Evolutionary conservation across 2,329 filamentous ascomycete species (phyloP).

Genomic region (Colletotrichum siamense): DNA sequence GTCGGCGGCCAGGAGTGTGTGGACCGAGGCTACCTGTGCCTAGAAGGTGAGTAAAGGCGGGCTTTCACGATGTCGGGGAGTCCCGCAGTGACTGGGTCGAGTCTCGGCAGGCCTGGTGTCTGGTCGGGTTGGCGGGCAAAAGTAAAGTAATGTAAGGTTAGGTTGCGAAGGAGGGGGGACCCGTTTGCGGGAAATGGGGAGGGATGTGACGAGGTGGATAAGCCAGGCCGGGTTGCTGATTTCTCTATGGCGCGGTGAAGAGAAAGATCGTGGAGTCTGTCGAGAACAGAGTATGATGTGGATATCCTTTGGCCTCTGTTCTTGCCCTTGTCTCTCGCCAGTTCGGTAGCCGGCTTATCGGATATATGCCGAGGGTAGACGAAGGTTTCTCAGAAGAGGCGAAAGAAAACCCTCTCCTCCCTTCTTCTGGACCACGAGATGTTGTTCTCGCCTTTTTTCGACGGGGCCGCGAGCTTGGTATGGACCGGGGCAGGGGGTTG

Average conservation of each 20-base stretch:
- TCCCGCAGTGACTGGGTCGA: not conserved
- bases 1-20: not conserved
- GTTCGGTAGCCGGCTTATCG: slow-evolving; percentile 1
- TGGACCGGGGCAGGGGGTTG: slow-evolving; percentile 1
- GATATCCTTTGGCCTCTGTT: not conserved
- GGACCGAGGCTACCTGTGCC: slow-evolving; percentile 17
- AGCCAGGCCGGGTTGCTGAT: not conserved
- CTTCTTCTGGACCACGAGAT: not conserved
- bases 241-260: not conserved
- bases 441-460: slow-evolving; percentile 13
- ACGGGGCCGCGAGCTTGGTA: slow-evolving; percentile 15
- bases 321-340: not conserved
- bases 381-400: not conserved
- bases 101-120: not conserved
- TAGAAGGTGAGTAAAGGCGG: slow-evolving; percentile 15
- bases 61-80: slow-evolving; percentile 19
- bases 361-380: slow-evolving; percentile 10
- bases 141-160: not conserved
- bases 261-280: slow-evolving; percentile 3
- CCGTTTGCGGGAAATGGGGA: not conserved
- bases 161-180: not conserved
- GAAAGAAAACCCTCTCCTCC: slow-evolving; percentile 5
- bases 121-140: slow-evolving; percentile 2
- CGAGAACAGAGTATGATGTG: not conserved
- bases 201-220: slow-evolving; percentile 5